Conservation (phyloP, 345 rosid species). For the Mangifera indica region DNA sequence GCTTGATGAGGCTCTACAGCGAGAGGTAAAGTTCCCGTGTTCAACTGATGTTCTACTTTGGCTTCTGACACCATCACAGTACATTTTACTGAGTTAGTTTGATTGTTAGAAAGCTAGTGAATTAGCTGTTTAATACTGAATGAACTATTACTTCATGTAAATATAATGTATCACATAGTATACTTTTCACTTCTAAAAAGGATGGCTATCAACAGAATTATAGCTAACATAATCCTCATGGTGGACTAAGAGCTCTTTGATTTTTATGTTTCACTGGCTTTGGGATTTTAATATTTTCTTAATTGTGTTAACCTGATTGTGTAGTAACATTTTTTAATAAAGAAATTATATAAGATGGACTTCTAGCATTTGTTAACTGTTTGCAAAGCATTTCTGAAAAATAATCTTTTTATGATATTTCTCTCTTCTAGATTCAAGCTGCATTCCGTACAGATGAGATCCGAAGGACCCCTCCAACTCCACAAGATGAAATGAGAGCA, state of each 20-base stretch:
- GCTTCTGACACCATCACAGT: background rate
- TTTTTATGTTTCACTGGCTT: background rate
- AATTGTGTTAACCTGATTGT: too few species aligned
- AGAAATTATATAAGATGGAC: background rate
- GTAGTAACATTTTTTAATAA: background rate
- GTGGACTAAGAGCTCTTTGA: background rate
- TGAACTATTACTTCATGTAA: background rate
- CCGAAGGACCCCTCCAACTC: constrained; percentile 95
- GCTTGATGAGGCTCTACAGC: constrained; percentile 92
- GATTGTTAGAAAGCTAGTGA: background rate
- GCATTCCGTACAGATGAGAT: constrained; percentile 99
- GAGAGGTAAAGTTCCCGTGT: constrained; percentile 56
- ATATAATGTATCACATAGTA: background rate
- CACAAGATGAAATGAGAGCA: constrained; percentile 99
- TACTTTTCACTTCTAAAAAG: background rate
- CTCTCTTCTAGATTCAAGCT: constrained; percentile 82
- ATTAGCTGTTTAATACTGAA: background rate
- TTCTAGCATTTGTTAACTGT: too few species aligned
- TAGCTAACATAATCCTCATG: background rate
- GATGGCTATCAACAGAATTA: background rate
- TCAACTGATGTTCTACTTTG: background rate
- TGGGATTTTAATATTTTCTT: background rate
- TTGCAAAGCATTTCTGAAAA: background rate
- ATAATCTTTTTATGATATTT: background rate
- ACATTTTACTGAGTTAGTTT: background rate